Evolutionary conservation across 139 green algal genomes (phyloP), one percentile per base, ranked within the genome.

Genomic region (Chlamydomonas eustigma): DNA sequence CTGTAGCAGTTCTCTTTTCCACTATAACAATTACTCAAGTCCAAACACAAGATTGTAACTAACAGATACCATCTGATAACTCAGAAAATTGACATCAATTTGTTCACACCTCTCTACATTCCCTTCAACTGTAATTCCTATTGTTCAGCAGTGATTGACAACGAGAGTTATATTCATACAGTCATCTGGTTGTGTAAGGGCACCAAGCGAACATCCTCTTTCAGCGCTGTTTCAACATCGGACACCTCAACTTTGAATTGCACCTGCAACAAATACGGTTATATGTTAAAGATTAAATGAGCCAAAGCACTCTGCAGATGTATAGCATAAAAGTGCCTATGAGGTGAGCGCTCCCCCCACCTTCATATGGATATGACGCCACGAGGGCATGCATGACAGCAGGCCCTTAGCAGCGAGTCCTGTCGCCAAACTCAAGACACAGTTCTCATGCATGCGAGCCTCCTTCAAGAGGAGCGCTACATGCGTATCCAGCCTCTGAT

Each of bases 341-440:
- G 12, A 28, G 12, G 18, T 58, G 44, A 12, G 12, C 44, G 12
- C 12, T 18, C 44, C 18, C 18, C 70, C 28, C 5, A 64, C 22
- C 37, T 64, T 44, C 38, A 34, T 35, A 33, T 4, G 12, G 67
- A 76, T 6, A 52, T 22, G 68, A 31, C 32, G 76, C 78, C 68
- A 84, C 65, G 12, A 64, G 37, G 25, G 73, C 25, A 32, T 38
- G 12, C 52, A 50, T 52, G 76, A 75, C 74, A 78, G 64, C 58
- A 81, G 79, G 25, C 71, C 72, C 75, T 78, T 78, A 64, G 71
- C 70, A 1, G 72, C 37, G 76, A 37, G 35, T 86, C 86, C 50
- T 73, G 79, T 39, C 89, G 66, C 31, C 90, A 37, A 37, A 91
- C 73, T 4, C 85, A 76, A 75, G 37, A 83, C 68, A 6, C 69